Conservation (phyloP, 2,329 filamentous ascomycete genomes). For the Aspergillus aculeatinus region DNA sequence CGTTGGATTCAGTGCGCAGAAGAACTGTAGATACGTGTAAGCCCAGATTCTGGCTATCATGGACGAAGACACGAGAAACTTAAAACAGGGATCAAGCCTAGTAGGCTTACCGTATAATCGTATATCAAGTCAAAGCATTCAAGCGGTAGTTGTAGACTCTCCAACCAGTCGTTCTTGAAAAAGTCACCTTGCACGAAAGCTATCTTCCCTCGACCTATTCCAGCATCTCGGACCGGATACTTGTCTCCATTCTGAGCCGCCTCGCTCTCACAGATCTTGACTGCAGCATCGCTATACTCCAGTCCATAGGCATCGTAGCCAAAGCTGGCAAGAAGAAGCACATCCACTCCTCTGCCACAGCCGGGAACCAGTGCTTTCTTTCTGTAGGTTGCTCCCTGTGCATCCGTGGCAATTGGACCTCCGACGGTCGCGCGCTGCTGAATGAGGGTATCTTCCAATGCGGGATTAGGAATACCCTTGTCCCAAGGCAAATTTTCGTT, state of each 20-base stretch:
- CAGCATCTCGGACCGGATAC: slow-evolving; percentile 10
- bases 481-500: slow-evolving; percentile 59
- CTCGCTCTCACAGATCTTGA: slow-evolving; percentile 7
- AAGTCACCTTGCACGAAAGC: slow-evolving; percentile 60
- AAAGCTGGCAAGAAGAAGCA: slow-evolving; percentile 67
- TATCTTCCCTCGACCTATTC: slow-evolving; percentile 45
- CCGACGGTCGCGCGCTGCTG: slow-evolving; percentile 41
- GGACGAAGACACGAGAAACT: background rate
- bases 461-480: slow-evolving; percentile 55
- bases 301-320: slow-evolving; percentile 77
- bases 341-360: slow-evolving; percentile 79
- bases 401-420: slow-evolving; percentile 26
- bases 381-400: slow-evolving; percentile 19
- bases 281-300: slow-evolving; percentile 45
- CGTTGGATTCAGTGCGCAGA: slow-evolving; percentile 57
- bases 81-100: background rate
- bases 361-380: slow-evolving; percentile 72
- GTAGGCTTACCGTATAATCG: slow-evolving; percentile 52
- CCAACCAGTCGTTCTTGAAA: slow-evolving; percentile 16
- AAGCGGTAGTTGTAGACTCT: background rate
- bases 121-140: slow-evolving; percentile 21
- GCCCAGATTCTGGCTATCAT: background rate
- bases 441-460: slow-evolving; percentile 54
- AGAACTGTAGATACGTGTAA: slow-evolving; percentile 49
- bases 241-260: slow-evolving; percentile 44